Percentiles rank a stretch among this genome's conserved stretches.
phyloP scores from a whole-genome alignment of 768 basidiomycete genomes.

The Suillus placidus region DNA sequence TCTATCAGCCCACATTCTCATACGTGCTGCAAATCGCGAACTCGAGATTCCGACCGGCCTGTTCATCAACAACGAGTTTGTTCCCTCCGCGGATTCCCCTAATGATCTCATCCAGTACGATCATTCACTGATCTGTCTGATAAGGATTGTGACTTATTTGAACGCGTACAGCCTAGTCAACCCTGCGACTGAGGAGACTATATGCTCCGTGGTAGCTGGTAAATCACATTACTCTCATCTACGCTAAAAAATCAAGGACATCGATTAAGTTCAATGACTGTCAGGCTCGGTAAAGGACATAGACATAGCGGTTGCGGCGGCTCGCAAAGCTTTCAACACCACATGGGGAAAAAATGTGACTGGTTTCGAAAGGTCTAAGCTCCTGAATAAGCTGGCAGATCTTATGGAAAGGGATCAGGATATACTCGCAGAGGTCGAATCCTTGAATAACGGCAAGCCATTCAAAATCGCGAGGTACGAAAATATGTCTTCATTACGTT shows the following conservation, averaged over 20 bases:
- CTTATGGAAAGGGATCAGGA: slow-evolving; percentile 85
- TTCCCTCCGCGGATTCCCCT: slow-evolving; percentile 66
- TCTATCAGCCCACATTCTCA: slow-evolving; percentile 37
- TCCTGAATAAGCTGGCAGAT: slow-evolving; percentile 86
- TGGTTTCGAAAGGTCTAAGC: slow-evolving; percentile 77
- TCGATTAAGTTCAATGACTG: slow-evolving; percentile 10
- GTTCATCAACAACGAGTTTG: slow-evolving; percentile 92
- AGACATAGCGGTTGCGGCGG: slow-evolving; percentile 81
- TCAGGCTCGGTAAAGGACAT: slow-evolving; percentile 75
- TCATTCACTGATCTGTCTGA: slow-evolving; percentile 11
- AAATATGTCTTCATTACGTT: slow-evolving; percentile 21
- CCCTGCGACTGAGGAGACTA: slow-evolving; percentile 75
- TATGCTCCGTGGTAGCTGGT: slow-evolving; percentile 73
- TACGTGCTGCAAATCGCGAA: slow-evolving; percentile 48
- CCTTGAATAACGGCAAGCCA: slow-evolving; percentile 93
- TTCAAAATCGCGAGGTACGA: slow-evolving; percentile 55
- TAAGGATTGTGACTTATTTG: slow-evolving; percentile 21
- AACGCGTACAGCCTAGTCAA: slow-evolving; percentile 63
- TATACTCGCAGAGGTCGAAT: slow-evolving; percentile 81
- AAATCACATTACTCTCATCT: slow-evolving; percentile 9
- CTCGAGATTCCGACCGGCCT: slow-evolving; percentile 77
- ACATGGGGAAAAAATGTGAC: slow-evolving; percentile 90
- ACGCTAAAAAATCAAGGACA: neutral
- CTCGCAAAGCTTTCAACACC: slow-evolving; percentile 79
- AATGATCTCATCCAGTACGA: slow-evolving; percentile 64